Conservation (phyloP, 2,329 filamentous ascomycete genomes). For the Graphilbum fragrans region DNA sequence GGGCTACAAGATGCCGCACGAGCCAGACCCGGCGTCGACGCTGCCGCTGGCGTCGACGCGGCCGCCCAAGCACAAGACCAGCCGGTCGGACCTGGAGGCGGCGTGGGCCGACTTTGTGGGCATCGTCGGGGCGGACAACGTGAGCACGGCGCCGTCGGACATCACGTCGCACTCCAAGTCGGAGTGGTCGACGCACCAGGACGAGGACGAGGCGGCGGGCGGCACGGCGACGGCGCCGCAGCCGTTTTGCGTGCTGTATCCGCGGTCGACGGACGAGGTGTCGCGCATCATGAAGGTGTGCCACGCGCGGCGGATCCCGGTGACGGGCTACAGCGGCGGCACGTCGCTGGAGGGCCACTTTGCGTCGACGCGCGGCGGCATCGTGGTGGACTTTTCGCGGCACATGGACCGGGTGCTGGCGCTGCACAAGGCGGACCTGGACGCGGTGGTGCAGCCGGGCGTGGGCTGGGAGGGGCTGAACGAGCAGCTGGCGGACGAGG, state of each 20-base stretch:
- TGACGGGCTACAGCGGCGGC: slow-evolving; percentile 77
- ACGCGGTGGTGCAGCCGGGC: slow-evolving; percentile 67
- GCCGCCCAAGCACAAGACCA: slow-evolving; percentile 43
- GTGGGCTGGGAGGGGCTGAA: slow-evolving; percentile 83
- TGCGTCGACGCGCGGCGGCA: slow-evolving; percentile 67
- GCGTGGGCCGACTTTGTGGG: slow-evolving; percentile 58
- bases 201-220: neutral
- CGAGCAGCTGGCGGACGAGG: slow-evolving; percentile 58
- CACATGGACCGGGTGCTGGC: slow-evolving; percentile 72
- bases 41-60: slow-evolving; percentile 39
- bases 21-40: slow-evolving; percentile 42
- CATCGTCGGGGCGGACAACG: slow-evolving; percentile 51
- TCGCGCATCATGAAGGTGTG: slow-evolving; percentile 83
- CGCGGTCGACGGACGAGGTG: slow-evolving; percentile 68
- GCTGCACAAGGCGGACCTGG: slow-evolving; percentile 66
- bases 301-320: slow-evolving; percentile 67
- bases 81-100: slow-evolving; percentile 52
- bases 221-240: slow-evolving; percentile 30
- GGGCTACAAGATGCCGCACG: slow-evolving; percentile 41
- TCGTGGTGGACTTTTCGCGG: slow-evolving; percentile 67
- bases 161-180: slow-evolving; percentile 45
- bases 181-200: slow-evolving; percentile 49
- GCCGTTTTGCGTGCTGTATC: slow-evolving; percentile 64
- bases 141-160: slow-evolving; percentile 46
- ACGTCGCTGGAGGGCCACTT: slow-evolving; percentile 87